These are phyloP conservation scores for Aspergillus arachidicola DNA, from an alignment of 2,329 filamentous ascomycete genomes.

Conservation along the genomic window DNA sequence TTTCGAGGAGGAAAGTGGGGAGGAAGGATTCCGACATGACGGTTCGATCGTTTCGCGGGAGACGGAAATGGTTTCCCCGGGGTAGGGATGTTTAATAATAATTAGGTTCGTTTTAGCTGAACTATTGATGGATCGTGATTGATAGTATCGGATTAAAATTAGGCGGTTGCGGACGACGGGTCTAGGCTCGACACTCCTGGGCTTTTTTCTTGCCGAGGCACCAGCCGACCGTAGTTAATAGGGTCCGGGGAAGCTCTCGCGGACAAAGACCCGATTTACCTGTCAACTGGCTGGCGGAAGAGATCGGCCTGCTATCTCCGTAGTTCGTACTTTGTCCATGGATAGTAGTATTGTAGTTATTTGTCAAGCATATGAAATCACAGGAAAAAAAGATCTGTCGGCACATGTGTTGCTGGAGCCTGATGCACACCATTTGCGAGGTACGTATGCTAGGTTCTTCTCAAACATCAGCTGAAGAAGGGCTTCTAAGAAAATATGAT, in stretches of 20 bases:
- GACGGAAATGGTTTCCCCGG: not conserved
- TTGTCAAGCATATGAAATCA: not conserved
- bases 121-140: constrained; percentile 13
- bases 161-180: not conserved
- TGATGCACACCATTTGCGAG: not conserved
- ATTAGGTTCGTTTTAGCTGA: not conserved
- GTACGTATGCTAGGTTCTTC: not conserved
- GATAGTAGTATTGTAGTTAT: not conserved
- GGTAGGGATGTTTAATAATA: constrained; percentile 1
- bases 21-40: constrained; percentile 15
- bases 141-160: constrained; percentile 4
- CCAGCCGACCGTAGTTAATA: not conserved
- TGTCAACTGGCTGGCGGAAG: not conserved
- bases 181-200: not conserved
- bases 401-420: not conserved
- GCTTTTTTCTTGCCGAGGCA: not conserved
- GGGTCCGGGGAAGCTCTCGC: not conserved
- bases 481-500: not conserved
- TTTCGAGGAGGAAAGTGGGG: constrained; percentile 7
- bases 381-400: not conserved
- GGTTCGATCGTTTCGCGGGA: constrained; percentile 19
- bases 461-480: not conserved
- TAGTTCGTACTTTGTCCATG: not conserved
- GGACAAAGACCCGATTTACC: not conserved
- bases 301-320: not conserved